Conservation (phyloP, 2,329 filamentous ascomycete genomes). For the Bisporella sp. region DNA sequence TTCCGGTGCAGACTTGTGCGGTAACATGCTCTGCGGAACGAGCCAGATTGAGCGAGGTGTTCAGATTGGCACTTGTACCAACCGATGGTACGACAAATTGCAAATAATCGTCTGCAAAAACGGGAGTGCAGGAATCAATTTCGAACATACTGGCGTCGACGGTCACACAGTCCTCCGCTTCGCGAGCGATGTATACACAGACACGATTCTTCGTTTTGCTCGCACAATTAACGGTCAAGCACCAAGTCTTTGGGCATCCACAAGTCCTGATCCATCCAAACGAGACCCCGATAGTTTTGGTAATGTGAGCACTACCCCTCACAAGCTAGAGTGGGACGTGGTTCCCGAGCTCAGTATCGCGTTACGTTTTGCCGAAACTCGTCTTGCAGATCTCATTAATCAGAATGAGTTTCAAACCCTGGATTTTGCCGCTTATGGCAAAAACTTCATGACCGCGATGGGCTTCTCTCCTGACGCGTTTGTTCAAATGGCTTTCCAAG, state of each 20-base stretch:
- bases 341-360: conserved; percentile 84
- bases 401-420: conserved; percentile 95
- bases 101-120: conserved; percentile 99
- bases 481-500: conserved; percentile 98
- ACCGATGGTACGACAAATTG: conserved; percentile 98
- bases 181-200: conserved; percentile 92
- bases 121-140: conserved; percentile 96
- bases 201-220: conserved; percentile 93
- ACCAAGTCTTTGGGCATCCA: conserved; percentile 84
- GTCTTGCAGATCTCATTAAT: conserved; percentile 87
- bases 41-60: conserved; percentile 88
- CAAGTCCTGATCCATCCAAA: conserved; percentile 87
- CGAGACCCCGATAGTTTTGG: conserved; percentile 87
- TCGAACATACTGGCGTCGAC: conserved; percentile 96
- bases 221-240: conserved; percentile 92
- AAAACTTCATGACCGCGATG: conserved; percentile 96
- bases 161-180: conserved; percentile 95
- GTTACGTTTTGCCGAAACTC: conserved; percentile 89
- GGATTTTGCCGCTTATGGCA: conserved; percentile 84
- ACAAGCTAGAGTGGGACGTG: conserved; percentile 98
- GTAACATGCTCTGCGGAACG: conserved; percentile 97
- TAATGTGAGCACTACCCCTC: conserved; percentile 86
- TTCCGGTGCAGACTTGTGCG: conserved; percentile 78
- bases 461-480: conserved; percentile 96
- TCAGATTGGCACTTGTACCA: conserved; percentile 95